Evolutionary conservation across 805 yeast genomes (phyloP).

Genomic region (Metschnikowia henanensis): DNA sequence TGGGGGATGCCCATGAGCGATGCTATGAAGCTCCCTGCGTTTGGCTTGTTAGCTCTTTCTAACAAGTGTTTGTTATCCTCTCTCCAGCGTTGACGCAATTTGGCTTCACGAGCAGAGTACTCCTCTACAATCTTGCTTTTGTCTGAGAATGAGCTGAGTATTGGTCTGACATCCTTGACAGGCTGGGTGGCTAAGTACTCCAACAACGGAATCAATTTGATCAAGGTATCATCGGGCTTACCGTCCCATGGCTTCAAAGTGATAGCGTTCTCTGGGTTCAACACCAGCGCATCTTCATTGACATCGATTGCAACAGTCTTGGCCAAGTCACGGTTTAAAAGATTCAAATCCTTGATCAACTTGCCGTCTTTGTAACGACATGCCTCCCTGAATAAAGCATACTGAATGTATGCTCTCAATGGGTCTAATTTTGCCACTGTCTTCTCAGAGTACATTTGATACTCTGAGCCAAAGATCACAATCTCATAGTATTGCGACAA

Average conservation of each 20-base stretch:
- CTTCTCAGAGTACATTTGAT: slow-evolving; percentile 81
- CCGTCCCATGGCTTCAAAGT: slow-evolving; percentile 88
- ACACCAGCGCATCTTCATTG: slow-evolving; percentile 63
- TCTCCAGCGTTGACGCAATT: slow-evolving; percentile 70
- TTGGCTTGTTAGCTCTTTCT: slow-evolving; percentile 31
- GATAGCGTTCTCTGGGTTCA: slow-evolving; percentile 96
- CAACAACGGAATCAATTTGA: slow-evolving; percentile 84
- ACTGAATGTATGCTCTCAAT: slow-evolving; percentile 82
- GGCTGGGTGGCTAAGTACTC: slow-evolving; percentile 92
- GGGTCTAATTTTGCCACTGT: slow-evolving; percentile 92
- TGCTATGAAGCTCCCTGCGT: slow-evolving; percentile 54
- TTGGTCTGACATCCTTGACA: slow-evolving; percentile 86
- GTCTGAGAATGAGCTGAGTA: slow-evolving; percentile 70
- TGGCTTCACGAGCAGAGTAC: slow-evolving; percentile 73
- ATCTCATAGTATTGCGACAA: slow-evolving; percentile 94
- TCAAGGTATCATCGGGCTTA: slow-evolving; percentile 71
- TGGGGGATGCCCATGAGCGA: slow-evolving; percentile 63
- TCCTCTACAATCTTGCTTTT: slow-evolving; percentile 71
- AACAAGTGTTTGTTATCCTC: slow-evolving; percentile 47
- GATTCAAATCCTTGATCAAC: slow-evolving; percentile 83
- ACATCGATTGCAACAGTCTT: slow-evolving; percentile 82
- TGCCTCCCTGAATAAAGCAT: slow-evolving; percentile 87
- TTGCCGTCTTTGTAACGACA: slow-evolving; percentile 88
- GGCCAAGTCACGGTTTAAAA: slow-evolving; percentile 86
- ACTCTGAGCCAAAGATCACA: slow-evolving; percentile 84